Conservation (phyloP, 2,329 filamentous ascomycete species). For the Ceratocystiopsis sp. region DNA sequence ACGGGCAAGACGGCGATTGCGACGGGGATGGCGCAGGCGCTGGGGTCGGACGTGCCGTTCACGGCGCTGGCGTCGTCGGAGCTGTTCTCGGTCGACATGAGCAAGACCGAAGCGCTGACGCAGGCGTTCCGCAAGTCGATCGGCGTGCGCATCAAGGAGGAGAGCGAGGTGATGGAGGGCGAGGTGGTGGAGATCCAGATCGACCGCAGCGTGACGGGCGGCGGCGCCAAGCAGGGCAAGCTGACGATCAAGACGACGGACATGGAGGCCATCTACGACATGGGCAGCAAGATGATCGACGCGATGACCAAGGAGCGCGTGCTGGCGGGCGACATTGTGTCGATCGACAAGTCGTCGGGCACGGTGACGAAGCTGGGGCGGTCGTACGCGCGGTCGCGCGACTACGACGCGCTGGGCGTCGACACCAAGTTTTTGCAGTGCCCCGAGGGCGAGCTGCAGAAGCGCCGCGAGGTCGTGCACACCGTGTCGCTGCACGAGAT, state of each 20-base stretch:
- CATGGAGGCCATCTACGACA: constrained; percentile 99
- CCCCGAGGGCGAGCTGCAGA: constrained; percentile 92
- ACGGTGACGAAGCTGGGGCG: constrained; percentile 96
- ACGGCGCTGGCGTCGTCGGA: constrained; percentile 91
- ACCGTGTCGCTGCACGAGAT: constrained; percentile 97
- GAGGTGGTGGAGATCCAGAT: constrained; percentile 99
- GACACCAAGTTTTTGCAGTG: constrained; percentile 98
- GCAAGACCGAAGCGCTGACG: constrained; percentile 93
- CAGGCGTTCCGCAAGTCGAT: constrained; percentile 99
- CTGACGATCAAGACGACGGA: constrained; percentile 98
- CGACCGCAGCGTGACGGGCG: constrained; percentile 87
- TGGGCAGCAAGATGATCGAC: constrained; percentile 99
- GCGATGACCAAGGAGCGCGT: constrained; percentile 99
- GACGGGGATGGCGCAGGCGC: constrained; percentile 95
- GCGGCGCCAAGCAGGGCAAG: constrained; percentile 85
- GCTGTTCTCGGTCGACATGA: constrained; percentile 98
- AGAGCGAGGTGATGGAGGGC: constrained; percentile 97
- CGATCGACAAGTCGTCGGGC: constrained; percentile 94
- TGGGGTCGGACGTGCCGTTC: constrained; percentile 88
- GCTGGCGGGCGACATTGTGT: constrained; percentile 96
- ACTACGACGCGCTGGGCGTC: constrained; percentile 98
- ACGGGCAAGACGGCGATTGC: constrained; percentile 97
- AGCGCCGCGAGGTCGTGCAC: constrained; percentile 91
- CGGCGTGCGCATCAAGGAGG: constrained; percentile 93
- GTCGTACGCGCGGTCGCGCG: constrained; percentile 83